Evolutionary conservation across 352 stramenopile species (phyloP).

Genomic region (Pythium apleroticum): DNA sequence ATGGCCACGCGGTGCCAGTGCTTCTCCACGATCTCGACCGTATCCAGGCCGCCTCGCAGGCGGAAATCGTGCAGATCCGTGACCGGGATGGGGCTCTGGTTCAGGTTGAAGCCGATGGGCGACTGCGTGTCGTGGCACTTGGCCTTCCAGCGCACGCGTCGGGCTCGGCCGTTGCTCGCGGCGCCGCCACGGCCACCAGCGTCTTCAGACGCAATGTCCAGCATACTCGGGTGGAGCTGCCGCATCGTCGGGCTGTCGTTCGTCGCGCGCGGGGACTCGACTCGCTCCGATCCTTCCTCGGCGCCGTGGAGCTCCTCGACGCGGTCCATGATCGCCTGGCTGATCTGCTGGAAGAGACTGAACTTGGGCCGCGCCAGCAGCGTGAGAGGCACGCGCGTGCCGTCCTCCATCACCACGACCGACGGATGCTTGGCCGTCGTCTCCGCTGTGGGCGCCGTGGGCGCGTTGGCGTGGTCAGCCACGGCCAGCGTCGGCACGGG

Average conservation of each 20-base stretch:
- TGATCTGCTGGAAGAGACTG: slow-evolving; percentile 85
- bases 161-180: not conserved
- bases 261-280: slow-evolving; percentile 22
- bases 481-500: slow-evolving; percentile 3
- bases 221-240: slow-evolving; percentile 65
- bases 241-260: slow-evolving; percentile 43
- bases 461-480: slow-evolving; percentile 9
- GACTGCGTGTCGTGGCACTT: slow-evolving; percentile 62
- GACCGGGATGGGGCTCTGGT: slow-evolving; percentile 54
- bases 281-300: slow-evolving; percentile 6
- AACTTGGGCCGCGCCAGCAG: slow-evolving; percentile 86
- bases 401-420: slow-evolving; percentile 11
- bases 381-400: slow-evolving; percentile 37
- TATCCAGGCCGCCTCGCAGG: slow-evolving; percentile 57
- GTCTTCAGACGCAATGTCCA: slow-evolving; percentile 43
- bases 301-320: slow-evolving; percentile 48
- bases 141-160: slow-evolving; percentile 51
- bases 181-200: not conserved
- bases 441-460: not conserved
- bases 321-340: slow-evolving; percentile 63
- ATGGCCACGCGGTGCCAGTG: slow-evolving; percentile 72
- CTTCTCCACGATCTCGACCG: slow-evolving; percentile 53
- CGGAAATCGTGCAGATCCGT: slow-evolving; percentile 63
- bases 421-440: not conserved
- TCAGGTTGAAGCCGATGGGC: slow-evolving; percentile 76